Percentiles rank a stretch among this genome's conserved stretches.
These are phyloP conservation scores for Microdochium trichocladiopsis DNA, from an alignment of 2,329 filamentous ascomycete species.

Conservation along the genomic window DNA sequence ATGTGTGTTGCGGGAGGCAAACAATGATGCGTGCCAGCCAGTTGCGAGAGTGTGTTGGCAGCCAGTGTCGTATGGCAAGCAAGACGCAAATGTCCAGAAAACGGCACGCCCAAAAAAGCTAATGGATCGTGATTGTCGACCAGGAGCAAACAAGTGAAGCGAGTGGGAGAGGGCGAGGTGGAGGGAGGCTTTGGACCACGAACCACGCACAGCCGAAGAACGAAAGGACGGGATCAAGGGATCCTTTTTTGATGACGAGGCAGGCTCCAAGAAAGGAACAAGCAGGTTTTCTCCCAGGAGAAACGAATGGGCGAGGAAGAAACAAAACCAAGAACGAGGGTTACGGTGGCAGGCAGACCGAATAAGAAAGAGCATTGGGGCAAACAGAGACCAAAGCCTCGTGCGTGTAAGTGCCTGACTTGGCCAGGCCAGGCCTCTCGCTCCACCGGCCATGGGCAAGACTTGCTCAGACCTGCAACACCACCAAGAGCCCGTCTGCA, in stretches of 20 bases:
- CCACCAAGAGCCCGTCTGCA: no score
- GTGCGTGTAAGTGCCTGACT: neutral
- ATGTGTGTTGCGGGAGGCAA: neutral
- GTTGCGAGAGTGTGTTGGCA: no score
- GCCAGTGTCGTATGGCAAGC: no score
- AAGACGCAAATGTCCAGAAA: no score
- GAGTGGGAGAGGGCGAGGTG: neutral
- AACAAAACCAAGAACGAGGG: neutral
- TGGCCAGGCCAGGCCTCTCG: neutral
- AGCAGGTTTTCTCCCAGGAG: neutral
- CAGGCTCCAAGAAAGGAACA: neutral
- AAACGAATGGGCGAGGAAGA: neutral
- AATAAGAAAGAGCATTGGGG: neutral
- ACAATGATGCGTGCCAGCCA: neutral
- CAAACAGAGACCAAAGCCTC: neutral
- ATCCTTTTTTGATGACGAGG: neutral
- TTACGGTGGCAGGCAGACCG: no score
- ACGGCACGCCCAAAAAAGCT: no score
- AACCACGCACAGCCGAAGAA: neutral
- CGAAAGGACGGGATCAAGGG: neutral
- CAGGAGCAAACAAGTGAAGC: neutral
- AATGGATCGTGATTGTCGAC: neutral
- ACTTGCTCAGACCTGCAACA: no score
- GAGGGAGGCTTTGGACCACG: no score
- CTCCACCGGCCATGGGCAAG: no score